These are phyloP conservation scores for Pelargonium myrrhifolium DNA, from an alignment of 441 rosid species.

Conservation along the genomic window DNA sequence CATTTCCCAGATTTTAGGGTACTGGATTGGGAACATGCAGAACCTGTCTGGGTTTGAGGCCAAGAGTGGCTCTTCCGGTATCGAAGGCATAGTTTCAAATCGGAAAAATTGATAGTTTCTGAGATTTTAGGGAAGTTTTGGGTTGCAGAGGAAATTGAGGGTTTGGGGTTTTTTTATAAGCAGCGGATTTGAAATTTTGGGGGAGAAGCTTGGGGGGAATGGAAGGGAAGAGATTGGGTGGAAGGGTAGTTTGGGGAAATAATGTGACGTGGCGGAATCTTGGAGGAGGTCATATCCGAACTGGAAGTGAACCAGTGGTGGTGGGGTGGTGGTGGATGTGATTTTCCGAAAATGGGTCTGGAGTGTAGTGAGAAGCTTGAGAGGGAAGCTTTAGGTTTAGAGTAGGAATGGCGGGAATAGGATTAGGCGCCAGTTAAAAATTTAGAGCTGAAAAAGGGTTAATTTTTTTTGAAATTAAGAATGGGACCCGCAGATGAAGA, in stretches of 20 bases:
- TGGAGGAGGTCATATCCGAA: background rate
- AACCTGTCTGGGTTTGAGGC: constrained; percentile 22
- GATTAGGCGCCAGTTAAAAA: background rate
- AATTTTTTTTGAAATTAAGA: too few relatives aligned
- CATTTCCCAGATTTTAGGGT: constrained; percentile 28
- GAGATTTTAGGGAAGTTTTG: constrained; percentile 9
- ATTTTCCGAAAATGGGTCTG: constrained; percentile 4
- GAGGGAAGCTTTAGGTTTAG: background rate
- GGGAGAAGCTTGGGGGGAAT: constrained; percentile 36
- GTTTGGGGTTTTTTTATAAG: constrained; percentile 17
- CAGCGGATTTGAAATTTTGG: constrained; percentile 19
- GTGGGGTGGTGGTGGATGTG: background rate
- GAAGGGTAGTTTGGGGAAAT: constrained; percentile 14
- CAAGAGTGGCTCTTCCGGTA: constrained; percentile 25
- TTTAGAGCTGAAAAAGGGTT: too few relatives aligned
- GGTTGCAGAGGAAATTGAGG: background rate
- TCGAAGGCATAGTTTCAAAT: constrained; percentile 18
- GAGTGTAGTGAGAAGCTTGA: background rate
- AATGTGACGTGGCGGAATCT: background rate
- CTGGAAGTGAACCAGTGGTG: background rate
- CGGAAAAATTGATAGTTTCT: background rate
- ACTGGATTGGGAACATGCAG: constrained; percentile 27
- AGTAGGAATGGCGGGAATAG: background rate
- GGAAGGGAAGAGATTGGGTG: background rate
- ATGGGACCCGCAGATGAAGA: too few relatives aligned